A percentile compares a stretch with the other conserved stretches of the same genome.
phyloP scores from a whole-genome alignment of 1,284 basidiomycete species.

The Dichomitus squalens region DNA sequence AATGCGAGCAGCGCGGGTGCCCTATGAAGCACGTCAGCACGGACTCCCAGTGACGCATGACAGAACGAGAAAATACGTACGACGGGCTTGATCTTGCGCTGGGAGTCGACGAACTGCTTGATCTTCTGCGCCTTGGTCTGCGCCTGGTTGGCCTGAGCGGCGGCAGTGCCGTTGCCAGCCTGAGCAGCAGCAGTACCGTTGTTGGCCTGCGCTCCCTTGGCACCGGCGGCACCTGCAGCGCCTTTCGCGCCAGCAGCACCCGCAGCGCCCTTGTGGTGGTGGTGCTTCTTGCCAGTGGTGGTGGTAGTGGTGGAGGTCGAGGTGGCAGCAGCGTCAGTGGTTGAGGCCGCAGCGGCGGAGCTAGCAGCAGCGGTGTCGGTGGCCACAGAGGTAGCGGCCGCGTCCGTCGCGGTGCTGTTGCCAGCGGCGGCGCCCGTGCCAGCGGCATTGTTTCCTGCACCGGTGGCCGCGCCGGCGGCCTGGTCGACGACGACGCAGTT shows the following conservation, averaged over 20 bases:
- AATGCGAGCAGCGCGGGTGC: constrained; percentile 7
- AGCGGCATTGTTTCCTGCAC: not conserved
- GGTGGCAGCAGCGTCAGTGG: not conserved
- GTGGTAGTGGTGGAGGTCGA: not conserved
- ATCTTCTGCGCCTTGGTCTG: not conserved
- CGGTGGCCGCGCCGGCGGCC: constrained; percentile 6
- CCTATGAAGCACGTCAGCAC: not conserved
- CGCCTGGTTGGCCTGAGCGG: not conserved
- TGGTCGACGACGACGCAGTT: constrained; percentile 49
- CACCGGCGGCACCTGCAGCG: too few relatives aligned
- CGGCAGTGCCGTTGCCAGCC: not conserved
- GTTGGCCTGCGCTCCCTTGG: not conserved
- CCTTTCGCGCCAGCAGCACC: too few relatives aligned
- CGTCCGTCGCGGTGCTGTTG: not conserved
- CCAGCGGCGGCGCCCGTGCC: not conserved
- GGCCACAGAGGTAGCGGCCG: not conserved
- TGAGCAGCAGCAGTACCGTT: too few relatives aligned
- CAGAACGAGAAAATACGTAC: not conserved
- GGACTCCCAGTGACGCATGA: not conserved
- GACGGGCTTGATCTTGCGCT: not conserved
- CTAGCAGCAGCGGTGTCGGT: not conserved
- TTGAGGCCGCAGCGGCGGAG: not conserved
- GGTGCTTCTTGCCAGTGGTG: not conserved
- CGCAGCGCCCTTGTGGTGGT: too few relatives aligned
- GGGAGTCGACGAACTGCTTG: not conserved